These are phyloP conservation scores for Silybum marianum DNA, from an alignment of 129 eudicot genomes.

Conservation along the genomic window DNA sequence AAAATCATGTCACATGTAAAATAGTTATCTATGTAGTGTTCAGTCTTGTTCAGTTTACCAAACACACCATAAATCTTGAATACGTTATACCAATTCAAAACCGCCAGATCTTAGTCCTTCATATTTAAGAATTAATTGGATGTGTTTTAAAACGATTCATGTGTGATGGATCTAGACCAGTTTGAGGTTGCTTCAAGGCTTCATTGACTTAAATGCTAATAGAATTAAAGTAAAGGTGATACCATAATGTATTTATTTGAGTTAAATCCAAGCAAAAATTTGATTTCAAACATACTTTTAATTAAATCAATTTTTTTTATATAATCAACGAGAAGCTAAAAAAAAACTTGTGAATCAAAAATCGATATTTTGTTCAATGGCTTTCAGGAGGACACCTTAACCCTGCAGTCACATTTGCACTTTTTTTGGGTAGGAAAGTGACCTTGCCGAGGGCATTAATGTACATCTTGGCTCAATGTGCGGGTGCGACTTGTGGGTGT, in stretches of 20 bases:
- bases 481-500: conserved; percentile 60
- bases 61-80: not conserved
- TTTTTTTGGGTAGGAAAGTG: conserved; percentile 59
- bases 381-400: conserved; percentile 64
- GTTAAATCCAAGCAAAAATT: not conserved
- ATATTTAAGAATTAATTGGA: not conserved
- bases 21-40: not conserved
- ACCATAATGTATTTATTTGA: not conserved
- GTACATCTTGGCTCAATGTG: conserved; percentile 66
- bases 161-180: not conserved
- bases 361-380: not conserved
- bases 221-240: not conserved
- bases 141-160: not conserved
- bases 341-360: not conserved
- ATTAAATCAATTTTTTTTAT: not conserved
- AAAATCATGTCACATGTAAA: too few species aligned
- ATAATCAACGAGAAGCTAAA: not conserved
- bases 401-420: conserved; percentile 66
- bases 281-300: not conserved
- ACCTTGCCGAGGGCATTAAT: conserved; percentile 50
- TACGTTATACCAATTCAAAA: too few species aligned
- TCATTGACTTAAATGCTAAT: not conserved
- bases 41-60: not conserved
- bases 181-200: not conserved
- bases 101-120: not conserved